A percentile compares a stretch with the other conserved stretches of the same genome.
phyloP scores from a whole-genome alignment of 163 green algal genomes.

The Chloromonas sp. region DNA sequence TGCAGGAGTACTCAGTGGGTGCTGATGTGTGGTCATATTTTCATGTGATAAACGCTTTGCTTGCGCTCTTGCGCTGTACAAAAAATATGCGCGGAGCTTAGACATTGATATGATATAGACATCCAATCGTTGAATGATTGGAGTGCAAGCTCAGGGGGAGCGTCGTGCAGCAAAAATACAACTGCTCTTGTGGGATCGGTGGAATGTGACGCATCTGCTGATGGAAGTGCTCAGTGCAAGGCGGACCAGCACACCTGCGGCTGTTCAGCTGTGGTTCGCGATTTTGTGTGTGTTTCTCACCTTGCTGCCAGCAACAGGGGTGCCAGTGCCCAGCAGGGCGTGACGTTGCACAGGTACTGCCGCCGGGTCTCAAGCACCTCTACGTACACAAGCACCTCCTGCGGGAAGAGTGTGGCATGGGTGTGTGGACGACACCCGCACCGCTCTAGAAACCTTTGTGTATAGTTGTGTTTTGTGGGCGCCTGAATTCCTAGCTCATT shows the following conservation, averaged over 20 bases:
- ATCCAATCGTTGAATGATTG: not conserved
- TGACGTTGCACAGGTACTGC: conserved; percentile 35
- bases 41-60: no score
- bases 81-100: no score
- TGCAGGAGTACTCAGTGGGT: no score
- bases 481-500: no score
- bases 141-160: not conserved
- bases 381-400: conserved; percentile 31
- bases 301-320: conserved; percentile 27
- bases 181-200: not conserved
- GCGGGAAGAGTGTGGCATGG: not conserved
- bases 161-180: not conserved
- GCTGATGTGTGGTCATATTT: no score
- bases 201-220: not conserved
- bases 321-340: conserved; percentile 24
- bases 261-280: not conserved
- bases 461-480: no score
- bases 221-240: not conserved
- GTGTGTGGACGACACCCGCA: no score
- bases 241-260: not conserved
- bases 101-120: no score
- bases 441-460: no score
- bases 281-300: no score
- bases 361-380: conserved; percentile 37
- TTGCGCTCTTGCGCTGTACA: no score